Percentiles rank a stretch among this genome's conserved stretches.
These are phyloP conservation scores for Xylariaceae sp. DNA, from an alignment of 2,329 filamentous ascomycete species.

Conservation along the genomic window DNA sequence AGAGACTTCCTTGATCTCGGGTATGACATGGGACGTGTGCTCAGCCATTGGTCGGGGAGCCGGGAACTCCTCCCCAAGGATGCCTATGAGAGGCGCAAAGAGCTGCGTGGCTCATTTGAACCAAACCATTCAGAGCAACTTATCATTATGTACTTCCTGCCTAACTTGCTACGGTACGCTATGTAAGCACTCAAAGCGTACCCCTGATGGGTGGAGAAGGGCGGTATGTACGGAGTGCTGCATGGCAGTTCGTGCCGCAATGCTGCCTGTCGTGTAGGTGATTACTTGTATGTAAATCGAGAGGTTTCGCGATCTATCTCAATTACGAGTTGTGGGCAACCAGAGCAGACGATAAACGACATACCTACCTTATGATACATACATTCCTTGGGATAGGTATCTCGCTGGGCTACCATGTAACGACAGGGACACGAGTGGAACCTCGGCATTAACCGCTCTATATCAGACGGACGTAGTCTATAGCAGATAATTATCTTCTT, in stretches of 20 bases:
- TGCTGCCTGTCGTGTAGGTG: neutral
- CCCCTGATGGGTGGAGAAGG: neutral
- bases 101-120: neutral
- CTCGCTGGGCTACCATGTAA: too few species aligned
- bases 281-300: too few species aligned
- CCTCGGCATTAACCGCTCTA: neutral
- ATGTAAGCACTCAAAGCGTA: neutral
- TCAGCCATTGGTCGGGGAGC: neutral
- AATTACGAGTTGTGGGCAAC: too few species aligned
- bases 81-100: neutral
- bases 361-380: too few species aligned
- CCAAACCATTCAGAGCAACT: neutral
- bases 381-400: too few species aligned
- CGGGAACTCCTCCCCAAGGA: neutral
- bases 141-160: neutral
- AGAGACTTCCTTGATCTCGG: neutral
- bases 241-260: neutral
- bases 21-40: neutral
- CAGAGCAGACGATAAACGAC: too few species aligned
- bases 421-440: neutral
- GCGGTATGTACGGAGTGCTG: neutral
- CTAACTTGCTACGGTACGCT: neutral
- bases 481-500: too few species aligned
- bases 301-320: too few species aligned
- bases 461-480: neutral